Evolutionary conservation across 176 grass and related monocot species (phyloP), one percentile per base, ranked within the genome.

Genomic region (Aegilops speltoides): DNA sequence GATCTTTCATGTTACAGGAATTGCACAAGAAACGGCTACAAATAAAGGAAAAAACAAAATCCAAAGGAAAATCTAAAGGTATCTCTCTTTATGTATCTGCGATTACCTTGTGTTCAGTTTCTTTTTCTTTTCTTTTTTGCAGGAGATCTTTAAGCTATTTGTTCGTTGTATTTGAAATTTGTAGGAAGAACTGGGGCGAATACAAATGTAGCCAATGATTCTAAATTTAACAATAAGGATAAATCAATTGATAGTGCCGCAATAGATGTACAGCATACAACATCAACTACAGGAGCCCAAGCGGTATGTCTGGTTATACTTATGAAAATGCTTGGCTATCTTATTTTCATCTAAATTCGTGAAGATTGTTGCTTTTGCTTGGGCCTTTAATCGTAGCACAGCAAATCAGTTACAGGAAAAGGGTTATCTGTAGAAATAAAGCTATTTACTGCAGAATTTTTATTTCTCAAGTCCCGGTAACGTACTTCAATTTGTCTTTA

Each of bases 1-100:
- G 75, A 64, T 64, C 26, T 90, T 3, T 68, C 34, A 76, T 31
- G 24, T 86, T 28, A 25, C 83, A 93, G 92, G 92, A 93, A 89
- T 80, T 93, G 38, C 92, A 93, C 75, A 93, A 87, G 73, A 93
- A 91, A 76, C 41, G 86, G 7, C 83, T 91, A 80, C 82, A 93
- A 76, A 85, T 93, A 79, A 93, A 46, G 10, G 89, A 93, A 86
- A 91, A 84, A 16, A 2, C 33, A 48, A 91, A 86, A 41, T 40
- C 6, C 28, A 91, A 90, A 79, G 76, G 73, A 59, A 93, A 86
- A 83, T 33, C 32, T 5, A 89, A 75, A 89, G 92, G 92, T 93
- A 32, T 6, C n/a, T 82, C 22, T 75, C 69, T 46, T 37, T 64
- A 31, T 84, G 12, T 80, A 45, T 43, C 76, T 67, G 12, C 31